Base-by-base conservation (phyloP, 2,329 filamentous ascomycete species). In the Chalaropsis thielavioides region DNA sequence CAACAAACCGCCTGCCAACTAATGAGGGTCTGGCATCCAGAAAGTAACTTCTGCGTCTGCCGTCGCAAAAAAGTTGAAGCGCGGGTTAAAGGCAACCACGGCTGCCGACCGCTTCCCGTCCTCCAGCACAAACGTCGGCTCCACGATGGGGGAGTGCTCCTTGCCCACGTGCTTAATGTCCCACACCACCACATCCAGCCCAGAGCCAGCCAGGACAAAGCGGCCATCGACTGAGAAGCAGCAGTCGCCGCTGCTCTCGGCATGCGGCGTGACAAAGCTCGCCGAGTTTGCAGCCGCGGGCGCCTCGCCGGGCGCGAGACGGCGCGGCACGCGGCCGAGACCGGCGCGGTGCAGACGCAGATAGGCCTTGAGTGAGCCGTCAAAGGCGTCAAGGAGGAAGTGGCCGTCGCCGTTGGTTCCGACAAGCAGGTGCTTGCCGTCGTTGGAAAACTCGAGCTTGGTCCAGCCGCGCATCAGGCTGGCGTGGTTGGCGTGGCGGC, bases 391-490 rank as follows among this genome's bases (percentile, higher is more conserved):
- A n/a, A 99, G 79, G 1, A 99, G 77, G 71, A 94, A 95, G 74
- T 99, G 94, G 0, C 91, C 90, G 62, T 81, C 81, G 6, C 89
- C 90, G 61, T 87, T 89, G 1, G 92, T 97, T 15, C 89, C 89
- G 19, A 99, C 75, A 4, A 99, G 80, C 60, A 99, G 76, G 67
- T 84, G 84, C 72, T 95, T 95, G 19, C 94, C 94, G 71, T 99
- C 94, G 71, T 99, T 99, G 66, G 90, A 94, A 73, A 99, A 97
- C 71, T 96, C 91, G 51, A 99, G 80, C 70, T 88, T 91, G 1
- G 89, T 94, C 94, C 94, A 99, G 11, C 86, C 86, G 63, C 81
- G 81, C 67, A 83, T 77, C 0, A 81, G 75, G 62, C 88, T 84
- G 60, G 86, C 81, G 5, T 79, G 74, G 68, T 82, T 77, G 62